Conservation (phyloP, 1,284 basidiomycete species). For the Ceratobasidium papillatum region DNA sequence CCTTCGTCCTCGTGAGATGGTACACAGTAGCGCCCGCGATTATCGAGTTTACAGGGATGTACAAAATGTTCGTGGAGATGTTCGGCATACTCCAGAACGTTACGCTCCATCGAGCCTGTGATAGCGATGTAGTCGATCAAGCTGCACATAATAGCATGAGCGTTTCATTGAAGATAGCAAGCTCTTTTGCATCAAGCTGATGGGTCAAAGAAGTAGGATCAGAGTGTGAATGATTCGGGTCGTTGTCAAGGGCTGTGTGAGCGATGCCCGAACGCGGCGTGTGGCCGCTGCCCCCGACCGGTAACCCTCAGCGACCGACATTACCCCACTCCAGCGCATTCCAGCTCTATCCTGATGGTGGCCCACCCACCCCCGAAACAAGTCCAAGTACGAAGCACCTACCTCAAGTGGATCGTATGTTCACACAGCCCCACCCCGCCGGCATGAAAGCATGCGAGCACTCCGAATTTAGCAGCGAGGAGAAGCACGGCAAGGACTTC, state of each 20-base stretch:
- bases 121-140: conserved; percentile 92
- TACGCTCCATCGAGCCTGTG: conserved; percentile 90
- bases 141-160: conserved; percentile 50
- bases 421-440: conserved; percentile 95
- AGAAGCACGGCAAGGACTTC: conserved; percentile 92
- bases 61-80: conserved; percentile 69
- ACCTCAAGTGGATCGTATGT: conserved; percentile 78
- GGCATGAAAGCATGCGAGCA: conserved; percentile 92
- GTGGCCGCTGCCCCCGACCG: neutral
- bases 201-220: neutral
- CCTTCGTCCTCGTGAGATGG: conserved; percentile 71
- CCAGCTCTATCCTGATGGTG: neutral
- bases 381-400: neutral
- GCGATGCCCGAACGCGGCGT: neutral
- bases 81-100: conserved; percentile 77
- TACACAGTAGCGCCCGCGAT: conserved; percentile 84
- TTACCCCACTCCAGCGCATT: conserved; percentile 1
- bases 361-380: conserved; percentile 20
- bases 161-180: neutral
- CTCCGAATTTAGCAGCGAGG: conserved; percentile 87
- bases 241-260: conserved; percentile 8
- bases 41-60: conserved; percentile 87
- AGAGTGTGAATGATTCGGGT: conserved; percentile 5
- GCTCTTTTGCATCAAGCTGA: neutral
- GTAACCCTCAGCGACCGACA: neutral